Base-by-base conservation (phyloP, 768 basidiomycete genomes). In the Lactifluus hygrophoroides region DNA sequence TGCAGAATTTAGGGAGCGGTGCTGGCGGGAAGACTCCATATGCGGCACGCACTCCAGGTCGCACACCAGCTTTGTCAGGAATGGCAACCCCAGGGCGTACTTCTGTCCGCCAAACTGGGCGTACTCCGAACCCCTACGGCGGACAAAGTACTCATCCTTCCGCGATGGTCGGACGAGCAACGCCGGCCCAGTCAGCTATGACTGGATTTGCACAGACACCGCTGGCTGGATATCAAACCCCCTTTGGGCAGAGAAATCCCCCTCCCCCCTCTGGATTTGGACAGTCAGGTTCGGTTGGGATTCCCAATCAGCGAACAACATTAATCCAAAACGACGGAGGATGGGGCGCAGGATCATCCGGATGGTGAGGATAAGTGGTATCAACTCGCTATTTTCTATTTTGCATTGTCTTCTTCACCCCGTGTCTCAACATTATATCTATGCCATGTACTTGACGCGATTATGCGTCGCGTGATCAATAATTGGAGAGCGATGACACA, bases 61-160 rank as follows among this genome's bases (percentile, higher is more conserved):
- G 88, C 34, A 84, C 84, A 14, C 79, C 82, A 13, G 88, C 70
- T 0, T 64, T 73, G 35, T 74, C 73, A 2, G 71, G 73, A 45
- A 59, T 57, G 50, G 67, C 69, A n/a, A 90, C 88, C 9, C 88
- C 90, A n/a, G 88, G 89, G 1, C 86, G 82, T 66, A 76, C 83
- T 71, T 92, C 90, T 19, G 77, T 86, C 45, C 87, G 88, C 54
- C 86, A 88, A 64, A 69, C 78, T 35, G 81, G 78, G 17, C 80
- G 86, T 47, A 92, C 90, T 44, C 90, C 90, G 10, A 92, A 91
- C 65, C 87, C 90, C 2, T 91, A 91, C 64, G 80, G 77, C 23
- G 74, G 73, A 19, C 59, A 60, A 42, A 60, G 59, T 23, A 55
- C 68, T 71, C 61, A 70, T 73, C n/a, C 74, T 68, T 16, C 73